Evolutionary conservation across 1,284 basidiomycete genomes (phyloP).

Genomic region (Omphalotus olearius): DNA sequence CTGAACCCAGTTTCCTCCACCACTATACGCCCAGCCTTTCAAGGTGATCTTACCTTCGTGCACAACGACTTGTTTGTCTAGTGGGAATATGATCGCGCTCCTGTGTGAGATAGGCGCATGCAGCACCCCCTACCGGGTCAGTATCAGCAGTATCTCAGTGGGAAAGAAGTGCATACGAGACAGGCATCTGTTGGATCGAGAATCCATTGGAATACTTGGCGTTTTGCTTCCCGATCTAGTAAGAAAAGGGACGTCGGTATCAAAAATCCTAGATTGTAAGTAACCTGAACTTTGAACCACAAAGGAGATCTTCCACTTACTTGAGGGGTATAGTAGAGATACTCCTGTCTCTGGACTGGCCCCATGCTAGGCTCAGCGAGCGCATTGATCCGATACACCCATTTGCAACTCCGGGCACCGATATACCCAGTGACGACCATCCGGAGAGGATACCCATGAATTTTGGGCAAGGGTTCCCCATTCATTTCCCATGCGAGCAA

Average conservation of each 20-base stretch:
- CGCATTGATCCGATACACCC: constrained; percentile 53
- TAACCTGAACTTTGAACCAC: too few species aligned
- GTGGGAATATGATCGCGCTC: constrained; percentile 46
- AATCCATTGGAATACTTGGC: constrained; percentile 46
- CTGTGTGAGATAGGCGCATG: constrained; percentile 22
- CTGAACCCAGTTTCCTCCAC: constrained; percentile 53
- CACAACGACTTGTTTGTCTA: constrained; percentile 43
- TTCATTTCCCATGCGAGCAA: constrained; percentile 61
- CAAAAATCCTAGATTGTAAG: background rate
- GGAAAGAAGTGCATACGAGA: constrained; percentile 36
- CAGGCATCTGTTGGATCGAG: constrained; percentile 54
- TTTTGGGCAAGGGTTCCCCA: constrained; percentile 46
- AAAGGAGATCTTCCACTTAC: constrained; percentile 17
- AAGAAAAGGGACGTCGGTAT: background rate
- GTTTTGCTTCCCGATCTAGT: constrained; percentile 49
- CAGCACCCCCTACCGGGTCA: background rate
- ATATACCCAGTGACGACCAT: constrained; percentile 55
- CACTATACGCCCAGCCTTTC: constrained; percentile 51
- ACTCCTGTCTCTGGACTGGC: constrained; percentile 51
- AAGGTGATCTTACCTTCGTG: constrained; percentile 46
- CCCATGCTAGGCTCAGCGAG: constrained; percentile 44
- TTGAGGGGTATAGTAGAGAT: constrained; percentile 47
- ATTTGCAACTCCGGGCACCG: constrained; percentile 54
- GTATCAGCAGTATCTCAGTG: background rate
- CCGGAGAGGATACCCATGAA: constrained; percentile 53